phyloP scores from a whole-genome alignment of 345 rosid genomes.

The Populus nigra region DNA sequence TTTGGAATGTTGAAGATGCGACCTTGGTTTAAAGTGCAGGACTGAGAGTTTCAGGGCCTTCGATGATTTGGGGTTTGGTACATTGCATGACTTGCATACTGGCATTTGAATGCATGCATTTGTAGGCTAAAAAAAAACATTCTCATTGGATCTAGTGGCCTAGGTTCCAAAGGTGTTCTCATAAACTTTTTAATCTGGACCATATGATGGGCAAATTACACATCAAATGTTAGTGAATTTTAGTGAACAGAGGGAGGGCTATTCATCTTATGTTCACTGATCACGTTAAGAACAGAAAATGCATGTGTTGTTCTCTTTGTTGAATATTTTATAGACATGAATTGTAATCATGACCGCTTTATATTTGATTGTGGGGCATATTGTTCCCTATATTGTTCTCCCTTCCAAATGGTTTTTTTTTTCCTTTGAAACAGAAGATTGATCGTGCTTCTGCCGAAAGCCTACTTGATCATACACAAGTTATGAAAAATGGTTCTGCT shows the following conservation, averaged over 20 bases:
- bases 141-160: not conserved
- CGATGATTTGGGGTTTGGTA: not conserved
- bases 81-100: not conserved
- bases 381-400: not conserved
- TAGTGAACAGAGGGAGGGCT: not conserved
- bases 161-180: not conserved
- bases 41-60: not conserved
- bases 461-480: constrained; percentile 44
- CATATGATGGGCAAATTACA: not conserved
- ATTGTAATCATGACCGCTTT: not conserved
- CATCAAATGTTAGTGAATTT: not conserved
- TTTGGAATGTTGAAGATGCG: not conserved
- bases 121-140: not conserved
- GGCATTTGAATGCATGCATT: not conserved
- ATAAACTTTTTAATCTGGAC: not conserved
- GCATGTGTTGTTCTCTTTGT: not conserved
- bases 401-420: not conserved
- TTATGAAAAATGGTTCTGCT: constrained; percentile 40
- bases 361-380: not conserved
- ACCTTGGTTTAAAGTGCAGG: not conserved
- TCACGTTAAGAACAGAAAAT: not conserved
- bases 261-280: not conserved
- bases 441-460: constrained; percentile 38
- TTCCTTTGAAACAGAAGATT: constrained; percentile 43
- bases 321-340: not conserved